Percentiles rank a stretch among this genome's conserved stretches.
These are phyloP conservation scores for Usnea hakonensis DNA, from an alignment of 495 filamentous ascomycete species.

Conservation along the genomic window DNA sequence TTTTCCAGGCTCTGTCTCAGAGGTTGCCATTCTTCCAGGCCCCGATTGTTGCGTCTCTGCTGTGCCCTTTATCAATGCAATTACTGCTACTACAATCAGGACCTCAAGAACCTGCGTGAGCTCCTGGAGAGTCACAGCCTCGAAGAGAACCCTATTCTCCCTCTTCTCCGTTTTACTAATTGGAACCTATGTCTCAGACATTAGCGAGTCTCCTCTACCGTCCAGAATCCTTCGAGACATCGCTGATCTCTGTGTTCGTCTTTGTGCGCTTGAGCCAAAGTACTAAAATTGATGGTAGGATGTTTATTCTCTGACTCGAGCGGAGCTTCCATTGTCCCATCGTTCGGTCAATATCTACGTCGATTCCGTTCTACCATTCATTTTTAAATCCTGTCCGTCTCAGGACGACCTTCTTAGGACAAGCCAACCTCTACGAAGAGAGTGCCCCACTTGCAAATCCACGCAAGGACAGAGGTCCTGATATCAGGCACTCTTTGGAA, in stretches of 20 bases:
- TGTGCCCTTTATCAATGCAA: background rate
- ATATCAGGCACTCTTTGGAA: background rate
- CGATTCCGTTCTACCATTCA: background rate
- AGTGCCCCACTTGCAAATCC: background rate
- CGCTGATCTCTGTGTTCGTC: background rate
- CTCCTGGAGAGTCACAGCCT: background rate
- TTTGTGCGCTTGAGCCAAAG: background rate
- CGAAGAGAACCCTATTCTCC: background rate
- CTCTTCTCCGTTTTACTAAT: background rate
- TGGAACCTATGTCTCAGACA: background rate
- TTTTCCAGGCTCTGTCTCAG: background rate
- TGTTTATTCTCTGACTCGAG: background rate
- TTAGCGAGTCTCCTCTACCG: background rate
- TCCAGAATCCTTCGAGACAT: background rate
- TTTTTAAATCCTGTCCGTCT: background rate
- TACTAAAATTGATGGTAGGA: background rate
- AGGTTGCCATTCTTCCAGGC: background rate
- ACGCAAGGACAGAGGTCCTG: background rate
- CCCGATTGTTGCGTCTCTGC: background rate
- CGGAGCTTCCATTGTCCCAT: background rate
- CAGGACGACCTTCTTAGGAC: background rate
- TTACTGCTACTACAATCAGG: background rate
- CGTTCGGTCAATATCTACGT: background rate
- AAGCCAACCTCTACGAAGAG: background rate
- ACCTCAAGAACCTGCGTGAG: background rate